Conservation (phyloP, 2,329 filamentous ascomycete genomes). For the Cladosporium sp. region DNA sequence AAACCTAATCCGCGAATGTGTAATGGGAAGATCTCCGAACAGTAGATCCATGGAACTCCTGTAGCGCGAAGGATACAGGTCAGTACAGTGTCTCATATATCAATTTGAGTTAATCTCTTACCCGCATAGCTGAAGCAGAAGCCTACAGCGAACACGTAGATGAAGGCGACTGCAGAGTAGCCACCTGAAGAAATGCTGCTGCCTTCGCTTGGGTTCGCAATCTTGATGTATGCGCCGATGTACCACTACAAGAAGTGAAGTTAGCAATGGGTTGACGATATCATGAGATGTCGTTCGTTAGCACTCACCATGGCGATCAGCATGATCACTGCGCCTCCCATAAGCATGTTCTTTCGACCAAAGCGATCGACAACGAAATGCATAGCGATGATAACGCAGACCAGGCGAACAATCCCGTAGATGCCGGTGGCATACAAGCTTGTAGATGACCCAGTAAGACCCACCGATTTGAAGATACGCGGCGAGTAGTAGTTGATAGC, state of each 20-base stretch:
- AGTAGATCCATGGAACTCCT: slow-evolving; percentile 24
- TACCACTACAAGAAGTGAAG: slow-evolving; percentile 19
- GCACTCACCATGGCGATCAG: slow-evolving; percentile 20
- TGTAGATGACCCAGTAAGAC: slow-evolving; percentile 28
- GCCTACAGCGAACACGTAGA: slow-evolving; percentile 26
- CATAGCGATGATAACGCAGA: slow-evolving; percentile 28
- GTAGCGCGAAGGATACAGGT: neutral
- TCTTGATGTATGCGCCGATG: slow-evolving; percentile 18
- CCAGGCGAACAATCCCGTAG: slow-evolving; percentile 31
- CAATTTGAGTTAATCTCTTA: neutral
- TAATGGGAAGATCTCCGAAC: slow-evolving; percentile 21
- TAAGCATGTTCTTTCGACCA: slow-evolving; percentile 27
- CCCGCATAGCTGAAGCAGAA: slow-evolving; percentile 24
- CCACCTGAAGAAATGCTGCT: slow-evolving; percentile 17
- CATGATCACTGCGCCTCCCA: slow-evolving; percentile 25
- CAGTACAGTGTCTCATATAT: neutral
- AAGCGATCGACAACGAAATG: slow-evolving; percentile 24
- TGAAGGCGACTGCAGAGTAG: slow-evolving; percentile 24
- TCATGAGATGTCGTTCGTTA: neutral
- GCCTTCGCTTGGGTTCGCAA: neutral
- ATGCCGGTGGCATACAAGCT: slow-evolving; percentile 31
- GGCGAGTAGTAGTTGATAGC: slow-evolving; percentile 26
- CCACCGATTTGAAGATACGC: slow-evolving; percentile 27
- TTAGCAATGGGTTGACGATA: neutral
- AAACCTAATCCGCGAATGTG: slow-evolving; percentile 22